These are phyloP conservation scores for Ceratocystiopsis sp. DNA, from an alignment of 2,329 filamentous ascomycete genomes.

Conservation along the genomic window DNA sequence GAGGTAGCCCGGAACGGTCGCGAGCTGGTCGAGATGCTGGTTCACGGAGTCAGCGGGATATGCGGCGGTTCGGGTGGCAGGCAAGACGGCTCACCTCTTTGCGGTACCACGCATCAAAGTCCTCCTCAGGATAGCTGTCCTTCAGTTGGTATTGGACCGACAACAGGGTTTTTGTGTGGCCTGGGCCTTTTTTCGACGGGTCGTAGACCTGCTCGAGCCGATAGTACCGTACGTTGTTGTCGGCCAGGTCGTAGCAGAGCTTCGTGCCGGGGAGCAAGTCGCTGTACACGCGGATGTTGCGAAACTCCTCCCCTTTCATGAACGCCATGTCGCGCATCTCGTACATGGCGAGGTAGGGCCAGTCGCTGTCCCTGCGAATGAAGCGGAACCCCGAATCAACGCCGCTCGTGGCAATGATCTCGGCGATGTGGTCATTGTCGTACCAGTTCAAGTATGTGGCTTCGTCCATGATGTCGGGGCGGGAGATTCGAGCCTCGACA, in stretches of 20 bases:
- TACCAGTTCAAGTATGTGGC: constrained; percentile 20
- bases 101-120: constrained; percentile 12
- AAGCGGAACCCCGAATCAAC: constrained; percentile 18
- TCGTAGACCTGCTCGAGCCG: constrained; percentile 11
- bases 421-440: constrained; percentile 21
- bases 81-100: constrained; percentile 7
- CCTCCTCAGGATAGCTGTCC: constrained; percentile 6
- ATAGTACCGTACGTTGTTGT: constrained; percentile 11
- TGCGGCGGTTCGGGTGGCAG: not conserved
- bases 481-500: constrained; percentile 14
- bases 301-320: constrained; percentile 17
- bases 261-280: constrained; percentile 11
- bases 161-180: constrained; percentile 10
- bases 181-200: constrained; percentile 10
- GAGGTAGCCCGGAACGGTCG: constrained; percentile 9
- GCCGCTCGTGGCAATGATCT: constrained; percentile 17
- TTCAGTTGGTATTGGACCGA: constrained; percentile 6
- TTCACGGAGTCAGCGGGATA: not conserved
- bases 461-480: constrained; percentile 15
- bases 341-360: constrained; percentile 20
- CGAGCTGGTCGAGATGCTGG: constrained; percentile 8
- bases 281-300: constrained; percentile 17
- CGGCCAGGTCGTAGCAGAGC: constrained; percentile 10
- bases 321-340: constrained; percentile 20
- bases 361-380: constrained; percentile 12